Base-by-base conservation (phyloP, 1,284 basidiomycete genomes). In the Taiwanofungus camphoratus region DNA sequence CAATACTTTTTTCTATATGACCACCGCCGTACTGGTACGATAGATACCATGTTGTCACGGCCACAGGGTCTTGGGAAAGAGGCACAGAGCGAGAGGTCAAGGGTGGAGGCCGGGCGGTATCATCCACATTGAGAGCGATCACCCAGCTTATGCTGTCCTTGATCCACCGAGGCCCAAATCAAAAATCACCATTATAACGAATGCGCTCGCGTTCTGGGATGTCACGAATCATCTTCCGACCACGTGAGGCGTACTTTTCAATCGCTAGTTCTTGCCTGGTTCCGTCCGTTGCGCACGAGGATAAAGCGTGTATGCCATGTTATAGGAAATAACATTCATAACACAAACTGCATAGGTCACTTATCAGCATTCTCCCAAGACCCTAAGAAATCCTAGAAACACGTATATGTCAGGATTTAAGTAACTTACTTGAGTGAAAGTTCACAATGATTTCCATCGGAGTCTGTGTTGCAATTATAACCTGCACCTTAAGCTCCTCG, bases 331-430 rank as follows among this genome's bases (percentile, higher is more conserved):
- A 26, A 60, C 31, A 39, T 59, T 60, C 55, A 63, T 55, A 5
- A 62, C 60, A 20, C 42, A 42, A 2, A 58, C 59, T 61, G 38
- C 5, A 57, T 77, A 48, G 79, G 21, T 29, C 20, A n/a, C 46
- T 39, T 22, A 44, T 54, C 16, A 48, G 26, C 5, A 15, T 9
- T 20, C 24, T 22, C 11, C n/a, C 32, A 34, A 24, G 31, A 4
- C 30, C 11, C 27, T 3, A 4, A 3, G 22, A 21, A 12, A 19
- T 18, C 15, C 39, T 13, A 8, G 32, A 21, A 11, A 11, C 5
- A 18, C 26, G 27, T 8, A 26, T n/a, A 13, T 11, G 6, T 2
- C 24, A 8, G 26, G 12, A n/a, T n/a, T n/a, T 22, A 33, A 24
- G 21, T 21, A 23, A 41, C 50, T 19, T 37, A 52, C 50, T 52